Evolutionary conservation across 2,329 filamentous ascomycete species (phyloP).

Genomic region (Calonectria naviculata): DNA sequence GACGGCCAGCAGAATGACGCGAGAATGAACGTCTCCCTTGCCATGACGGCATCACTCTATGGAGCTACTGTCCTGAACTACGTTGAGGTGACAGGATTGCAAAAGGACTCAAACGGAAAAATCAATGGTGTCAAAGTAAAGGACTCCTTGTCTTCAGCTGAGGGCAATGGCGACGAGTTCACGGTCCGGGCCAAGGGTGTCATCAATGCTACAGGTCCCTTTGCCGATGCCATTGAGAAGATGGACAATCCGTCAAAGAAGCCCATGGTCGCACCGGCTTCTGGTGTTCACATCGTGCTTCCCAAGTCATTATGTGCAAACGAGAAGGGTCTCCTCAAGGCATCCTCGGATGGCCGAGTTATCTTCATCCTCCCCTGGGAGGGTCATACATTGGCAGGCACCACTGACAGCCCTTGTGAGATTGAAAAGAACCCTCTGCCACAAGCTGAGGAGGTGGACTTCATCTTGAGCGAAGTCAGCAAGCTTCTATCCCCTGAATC

Average conservation of each 20-base stretch:
- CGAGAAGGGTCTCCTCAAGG: slow-evolving; percentile 86
- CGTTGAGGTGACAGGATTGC: slow-evolving; percentile 79
- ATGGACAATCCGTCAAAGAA: slow-evolving; percentile 78
- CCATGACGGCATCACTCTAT: slow-evolving; percentile 83
- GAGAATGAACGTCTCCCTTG: slow-evolving; percentile 86
- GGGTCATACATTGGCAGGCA: slow-evolving; percentile 86
- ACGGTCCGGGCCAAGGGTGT: slow-evolving; percentile 82
- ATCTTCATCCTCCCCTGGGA: slow-evolving; percentile 92
- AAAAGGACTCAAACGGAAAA: slow-evolving; percentile 76
- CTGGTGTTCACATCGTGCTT: slow-evolving; percentile 85
- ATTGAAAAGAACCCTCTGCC: slow-evolving; percentile 78
- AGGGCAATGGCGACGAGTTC: slow-evolving; percentile 69
- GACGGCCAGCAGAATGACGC: slow-evolving; percentile 90
- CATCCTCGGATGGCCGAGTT: slow-evolving; percentile 86
- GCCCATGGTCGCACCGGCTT: slow-evolving; percentile 83
- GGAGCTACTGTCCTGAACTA: slow-evolving; percentile 85
- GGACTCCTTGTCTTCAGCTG: slow-evolving; percentile 66
- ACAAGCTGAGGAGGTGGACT: slow-evolving; percentile 81
- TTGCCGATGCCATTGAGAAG: slow-evolving; percentile 82
- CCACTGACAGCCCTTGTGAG: slow-evolving; percentile 79
- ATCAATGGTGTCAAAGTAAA: slow-evolving; percentile 72
- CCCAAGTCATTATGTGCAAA: slow-evolving; percentile 83
- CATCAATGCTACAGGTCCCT: slow-evolving; percentile 87
- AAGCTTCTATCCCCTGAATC: slow-evolving; percentile 82
- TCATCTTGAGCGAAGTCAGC: slow-evolving; percentile 83